Percentiles rank a stretch among this genome's conserved stretches.
Evolutionary conservation across 208 protist genomes (phyloP).

Genomic region (Borovskyia barvae): DNA sequence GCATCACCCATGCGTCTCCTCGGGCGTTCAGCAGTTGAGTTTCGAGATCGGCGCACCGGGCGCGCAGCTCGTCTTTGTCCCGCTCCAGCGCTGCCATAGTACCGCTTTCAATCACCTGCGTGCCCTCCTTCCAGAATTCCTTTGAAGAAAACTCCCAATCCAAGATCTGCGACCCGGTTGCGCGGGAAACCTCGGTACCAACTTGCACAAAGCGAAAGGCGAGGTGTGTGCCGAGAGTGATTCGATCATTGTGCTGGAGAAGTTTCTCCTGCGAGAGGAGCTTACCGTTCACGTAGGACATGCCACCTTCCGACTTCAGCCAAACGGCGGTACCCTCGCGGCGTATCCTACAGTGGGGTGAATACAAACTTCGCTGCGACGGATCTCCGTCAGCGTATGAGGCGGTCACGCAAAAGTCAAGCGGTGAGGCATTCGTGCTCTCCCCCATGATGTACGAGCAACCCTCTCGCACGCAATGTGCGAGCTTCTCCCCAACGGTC

Average conservation of each 20-base stretch:
- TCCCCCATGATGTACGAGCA: constrained; percentile 54
- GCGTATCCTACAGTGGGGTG: constrained; percentile 58
- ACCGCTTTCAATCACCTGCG: constrained; percentile 13
- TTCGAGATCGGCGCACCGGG: constrained; percentile 32
- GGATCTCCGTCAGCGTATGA: constrained; percentile 15
- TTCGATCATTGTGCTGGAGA: constrained; percentile 55
- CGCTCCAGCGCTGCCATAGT: constrained; percentile 20
- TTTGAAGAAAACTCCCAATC: constrained; percentile 66
- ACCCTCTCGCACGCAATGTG: constrained; percentile 38
- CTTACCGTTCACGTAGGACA: constrained; percentile 62
- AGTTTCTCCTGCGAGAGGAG: constrained; percentile 33
- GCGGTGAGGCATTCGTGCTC: constrained; percentile 31
- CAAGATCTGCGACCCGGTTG: constrained; percentile 36
- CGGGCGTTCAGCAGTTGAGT: constrained; percentile 27
- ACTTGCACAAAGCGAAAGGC: constrained; percentile 56
- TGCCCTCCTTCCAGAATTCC: constrained; percentile 42
- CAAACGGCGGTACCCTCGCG: constrained; percentile 30
- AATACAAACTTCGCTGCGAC: constrained; percentile 50
- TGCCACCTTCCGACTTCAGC: constrained; percentile 58
- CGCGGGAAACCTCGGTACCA: constrained; percentile 2
- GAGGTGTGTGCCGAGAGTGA: constrained; percentile 58
- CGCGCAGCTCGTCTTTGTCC: constrained; percentile 28
- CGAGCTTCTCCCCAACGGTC: constrained; percentile 60
- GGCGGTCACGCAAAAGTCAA: constrained; percentile 55
- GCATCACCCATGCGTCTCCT: constrained; percentile 41